phyloP scores from a whole-genome alignment of 768 basidiomycete species.

The Lentinula sp. region DNA sequence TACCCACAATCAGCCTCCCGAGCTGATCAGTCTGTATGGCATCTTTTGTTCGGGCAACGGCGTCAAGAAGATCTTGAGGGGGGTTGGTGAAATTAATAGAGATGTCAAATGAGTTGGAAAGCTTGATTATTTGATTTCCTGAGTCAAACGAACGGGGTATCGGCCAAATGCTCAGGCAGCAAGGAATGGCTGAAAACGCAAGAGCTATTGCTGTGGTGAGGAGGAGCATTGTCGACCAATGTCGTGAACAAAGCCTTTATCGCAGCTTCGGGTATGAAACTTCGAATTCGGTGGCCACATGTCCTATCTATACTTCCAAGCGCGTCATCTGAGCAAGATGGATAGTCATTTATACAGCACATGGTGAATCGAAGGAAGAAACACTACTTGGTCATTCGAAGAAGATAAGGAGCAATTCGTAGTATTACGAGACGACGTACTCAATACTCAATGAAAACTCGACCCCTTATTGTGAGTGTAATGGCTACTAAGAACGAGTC shows the following conservation, averaged over 20 bases:
- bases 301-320: not conserved
- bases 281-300: not conserved
- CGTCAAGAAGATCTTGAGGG: constrained; percentile 54
- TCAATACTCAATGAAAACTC: too few species aligned
- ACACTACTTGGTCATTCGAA: not conserved
- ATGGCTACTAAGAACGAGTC: too few species aligned
- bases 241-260: not conserved
- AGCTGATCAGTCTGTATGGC: constrained; percentile 49
- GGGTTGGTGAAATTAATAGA: constrained; percentile 32
- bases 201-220: not conserved
- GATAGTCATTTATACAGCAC: not conserved
- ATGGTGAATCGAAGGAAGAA: not conserved
- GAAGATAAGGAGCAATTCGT: not conserved
- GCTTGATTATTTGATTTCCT: constrained; percentile 35
- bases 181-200: not conserved
- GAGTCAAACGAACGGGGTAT: constrained; percentile 40
- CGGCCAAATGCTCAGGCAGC: constrained; percentile 29
- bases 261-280: not conserved
- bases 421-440: not conserved
- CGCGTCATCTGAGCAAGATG: not conserved
- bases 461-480: too few species aligned
- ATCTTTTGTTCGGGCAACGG: constrained; percentile 40
- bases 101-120: constrained; percentile 49
- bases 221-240: not conserved
- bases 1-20: constrained; percentile 51